Conservation (phyloP, 192 early-diverging fungal genomes). For the Entophlyctis luteolus region DNA sequence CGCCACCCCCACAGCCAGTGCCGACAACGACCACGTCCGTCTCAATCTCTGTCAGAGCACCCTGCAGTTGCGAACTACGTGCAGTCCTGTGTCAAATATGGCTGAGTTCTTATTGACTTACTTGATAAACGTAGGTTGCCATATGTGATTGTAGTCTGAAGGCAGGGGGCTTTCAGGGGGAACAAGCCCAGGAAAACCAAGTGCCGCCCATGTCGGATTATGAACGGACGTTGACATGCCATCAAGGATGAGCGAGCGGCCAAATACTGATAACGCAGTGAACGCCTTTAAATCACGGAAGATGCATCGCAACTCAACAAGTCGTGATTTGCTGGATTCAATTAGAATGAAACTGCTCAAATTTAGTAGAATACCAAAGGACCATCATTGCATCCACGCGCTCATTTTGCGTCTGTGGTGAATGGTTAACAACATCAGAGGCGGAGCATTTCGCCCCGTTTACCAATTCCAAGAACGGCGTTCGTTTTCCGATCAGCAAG, state of each 20-base stretch:
- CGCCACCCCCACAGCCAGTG: conserved; percentile 66
- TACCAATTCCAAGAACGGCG: too few species aligned
- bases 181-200: conserved; percentile 54
- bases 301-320: conserved; percentile 7
- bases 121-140: conserved; percentile 53
- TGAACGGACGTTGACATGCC: not conserved
- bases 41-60: conserved; percentile 10
- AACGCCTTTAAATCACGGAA: conserved; percentile 19
- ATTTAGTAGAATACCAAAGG: not conserved
- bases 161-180: conserved; percentile 43
- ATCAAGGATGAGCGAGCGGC: conserved; percentile 1
- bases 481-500: too few species aligned
- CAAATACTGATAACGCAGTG: not conserved
- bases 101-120: not conserved
- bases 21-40: conserved; percentile 69
- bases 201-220: conserved; percentile 35
- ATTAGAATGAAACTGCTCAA: conserved; percentile 8
- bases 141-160: conserved; percentile 34
- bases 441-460: too few species aligned
- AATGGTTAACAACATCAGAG: not conserved
- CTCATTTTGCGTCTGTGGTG: not conserved
- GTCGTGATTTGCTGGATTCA: not conserved
- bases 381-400: not conserved
- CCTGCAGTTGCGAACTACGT: not conserved
- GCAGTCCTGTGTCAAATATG: not conserved